Evolutionary conservation across 179 eudicot genomes (phyloP).

Genomic region (Beta corolliflora): DNA sequence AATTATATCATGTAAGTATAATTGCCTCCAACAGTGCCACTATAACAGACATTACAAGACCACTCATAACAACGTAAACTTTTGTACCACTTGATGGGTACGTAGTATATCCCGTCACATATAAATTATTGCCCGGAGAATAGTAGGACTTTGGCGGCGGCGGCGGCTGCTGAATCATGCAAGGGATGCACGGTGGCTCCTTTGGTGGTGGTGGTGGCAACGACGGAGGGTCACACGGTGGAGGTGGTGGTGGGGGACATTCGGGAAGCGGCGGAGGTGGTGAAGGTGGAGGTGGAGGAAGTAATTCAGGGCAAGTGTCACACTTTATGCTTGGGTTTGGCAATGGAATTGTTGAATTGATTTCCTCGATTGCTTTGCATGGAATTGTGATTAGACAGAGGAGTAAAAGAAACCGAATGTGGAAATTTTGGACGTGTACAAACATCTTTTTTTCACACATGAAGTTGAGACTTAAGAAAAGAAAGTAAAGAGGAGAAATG

Average conservation of each 20-base stretch:
- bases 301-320: constrained; percentile 33
- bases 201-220: constrained; percentile 25
- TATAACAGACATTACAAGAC: constrained; percentile 17
- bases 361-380: constrained; percentile 16
- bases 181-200: constrained; percentile 24
- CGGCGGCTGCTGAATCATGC: constrained; percentile 27
- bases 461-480: background rate
- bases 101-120: constrained; percentile 28
- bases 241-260: constrained; percentile 26
- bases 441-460: constrained; percentile 5
- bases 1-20: constrained; percentile 15
- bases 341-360: background rate
- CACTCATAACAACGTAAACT: background rate
- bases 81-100: constrained; percentile 19
- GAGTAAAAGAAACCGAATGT: background rate
- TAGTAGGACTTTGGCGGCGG: constrained; percentile 26
- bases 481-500: background rate
- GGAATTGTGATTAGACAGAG: constrained; percentile 20
- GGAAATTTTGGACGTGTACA: constrained; percentile 4
- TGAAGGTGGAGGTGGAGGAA: constrained; percentile 26
- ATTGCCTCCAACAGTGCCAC: constrained; percentile 25
- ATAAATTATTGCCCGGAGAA: constrained; percentile 20
- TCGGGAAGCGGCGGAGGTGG: constrained; percentile 26
- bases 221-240: constrained; percentile 13
- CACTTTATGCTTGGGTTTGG: constrained; percentile 35